Evolutionary conservation across 768 basidiomycete genomes (phyloP).

Genomic region (Rhodotorula sphaerocarpa): DNA sequence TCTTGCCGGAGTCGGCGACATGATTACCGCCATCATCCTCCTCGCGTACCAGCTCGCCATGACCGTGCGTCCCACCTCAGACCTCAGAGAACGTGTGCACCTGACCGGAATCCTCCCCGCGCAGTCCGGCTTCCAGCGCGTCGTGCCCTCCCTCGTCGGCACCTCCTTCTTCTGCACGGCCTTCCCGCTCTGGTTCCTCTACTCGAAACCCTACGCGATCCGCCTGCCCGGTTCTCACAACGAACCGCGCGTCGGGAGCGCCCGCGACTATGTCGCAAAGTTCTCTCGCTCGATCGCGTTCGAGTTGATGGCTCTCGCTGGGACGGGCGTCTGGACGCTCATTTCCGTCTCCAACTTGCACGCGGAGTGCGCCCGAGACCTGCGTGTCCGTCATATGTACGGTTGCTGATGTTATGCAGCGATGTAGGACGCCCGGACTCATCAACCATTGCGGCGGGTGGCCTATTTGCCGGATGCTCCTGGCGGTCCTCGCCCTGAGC

Average conservation of each 20-base stretch:
- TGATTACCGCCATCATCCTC: slow-evolving; percentile 22
- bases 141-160: slow-evolving; percentile 16
- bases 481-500: slow-evolving; percentile 16
- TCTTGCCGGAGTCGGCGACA: slow-evolving; percentile 1
- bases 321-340: slow-evolving; percentile 12
- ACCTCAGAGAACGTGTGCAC: too few species aligned
- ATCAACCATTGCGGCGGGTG: slow-evolving; percentile 26
- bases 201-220: slow-evolving; percentile 23
- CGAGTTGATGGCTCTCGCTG: slow-evolving; percentile 16
- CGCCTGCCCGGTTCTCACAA: slow-evolving; percentile 6
- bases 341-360: slow-evolving; percentile 16
- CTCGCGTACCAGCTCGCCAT: slow-evolving; percentile 23
- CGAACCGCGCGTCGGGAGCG: slow-evolving; percentile 4
- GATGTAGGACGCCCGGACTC: slow-evolving; percentile 23
- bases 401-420: too few species aligned
- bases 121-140: slow-evolving; percentile 9
- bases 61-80: slow-evolving; percentile 3
- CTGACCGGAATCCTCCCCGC: too few species aligned
- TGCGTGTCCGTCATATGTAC: too few species aligned
- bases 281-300: slow-evolving; percentile 11
- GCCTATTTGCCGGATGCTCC: slow-evolving; percentile 23
- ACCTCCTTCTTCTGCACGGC: slow-evolving; percentile 17
- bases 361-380: slow-evolving; percentile 22
- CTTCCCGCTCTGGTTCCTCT: slow-evolving; percentile 29
- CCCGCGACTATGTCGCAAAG: slow-evolving; percentile 18